These are phyloP conservation scores for Oxyria digyna DNA, from an alignment of 148 eudicot genomes.

Conservation along the genomic window DNA sequence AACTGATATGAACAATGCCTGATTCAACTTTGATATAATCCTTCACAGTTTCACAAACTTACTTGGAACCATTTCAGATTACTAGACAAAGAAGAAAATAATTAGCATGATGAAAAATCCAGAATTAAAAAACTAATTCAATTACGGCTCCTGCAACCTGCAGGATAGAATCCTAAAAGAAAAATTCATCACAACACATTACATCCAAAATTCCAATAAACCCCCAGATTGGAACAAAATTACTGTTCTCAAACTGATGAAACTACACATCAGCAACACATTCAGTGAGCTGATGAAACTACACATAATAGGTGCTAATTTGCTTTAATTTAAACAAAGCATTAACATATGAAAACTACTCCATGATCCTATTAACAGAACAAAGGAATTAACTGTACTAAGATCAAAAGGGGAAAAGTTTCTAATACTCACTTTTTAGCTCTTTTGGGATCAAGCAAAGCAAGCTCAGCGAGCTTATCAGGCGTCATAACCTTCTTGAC, in stretches of 20 bases:
- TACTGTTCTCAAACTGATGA: too few relatives aligned
- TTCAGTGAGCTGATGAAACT: too few relatives aligned
- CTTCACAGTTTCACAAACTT: background rate
- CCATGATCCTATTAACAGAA: too few relatives aligned
- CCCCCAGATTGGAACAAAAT: too few relatives aligned
- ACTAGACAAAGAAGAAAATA: background rate
- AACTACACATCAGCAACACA: too few relatives aligned
- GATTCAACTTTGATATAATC: background rate
- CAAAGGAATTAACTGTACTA: background rate
- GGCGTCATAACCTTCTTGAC: conserved; percentile 69
- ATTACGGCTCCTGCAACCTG: background rate
- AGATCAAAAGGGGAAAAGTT: background rate
- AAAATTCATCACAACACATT: background rate
- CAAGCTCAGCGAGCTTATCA: conserved; percentile 67
- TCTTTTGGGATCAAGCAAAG: conserved; percentile 79
- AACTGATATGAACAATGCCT: background rate
- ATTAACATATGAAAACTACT: too few relatives aligned
- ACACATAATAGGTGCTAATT: too few relatives aligned
- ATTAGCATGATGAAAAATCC: background rate
- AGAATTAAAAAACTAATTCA: background rate
- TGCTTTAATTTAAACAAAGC: too few relatives aligned
- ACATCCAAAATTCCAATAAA: too few relatives aligned
- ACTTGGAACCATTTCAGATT: background rate
- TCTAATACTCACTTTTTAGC: conserved; percentile 51
- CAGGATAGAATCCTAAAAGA: background rate